These are phyloP conservation scores for Trichaptum fuscoviolaceum DNA, from an alignment of 768 basidiomycete species.

Conservation along the genomic window DNA sequence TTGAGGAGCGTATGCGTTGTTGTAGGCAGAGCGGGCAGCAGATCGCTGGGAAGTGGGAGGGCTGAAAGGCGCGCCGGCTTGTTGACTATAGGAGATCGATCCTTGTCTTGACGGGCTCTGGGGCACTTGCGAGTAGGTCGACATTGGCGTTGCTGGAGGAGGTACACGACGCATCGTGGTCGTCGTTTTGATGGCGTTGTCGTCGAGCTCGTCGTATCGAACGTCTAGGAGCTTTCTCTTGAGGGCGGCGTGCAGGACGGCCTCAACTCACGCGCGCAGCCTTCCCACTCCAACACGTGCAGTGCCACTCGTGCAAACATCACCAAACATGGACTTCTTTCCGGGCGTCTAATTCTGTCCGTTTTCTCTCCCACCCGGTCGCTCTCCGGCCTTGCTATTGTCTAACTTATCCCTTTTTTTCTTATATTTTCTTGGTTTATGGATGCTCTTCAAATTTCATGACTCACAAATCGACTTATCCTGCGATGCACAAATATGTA, in stretches of 20 bases:
- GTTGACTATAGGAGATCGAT: not conserved
- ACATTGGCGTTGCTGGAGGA: not conserved
- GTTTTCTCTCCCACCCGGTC: not conserved
- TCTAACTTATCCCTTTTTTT: not conserved
- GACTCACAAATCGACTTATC: not conserved
- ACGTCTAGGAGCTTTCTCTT: not conserved
- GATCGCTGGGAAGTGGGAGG: constrained; percentile 19
- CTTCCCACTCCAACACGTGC: constrained; percentile 1
- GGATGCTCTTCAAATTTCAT: not conserved
- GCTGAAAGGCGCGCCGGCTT: not conserved
- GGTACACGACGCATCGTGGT: not conserved
- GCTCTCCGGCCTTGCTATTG: not conserved
- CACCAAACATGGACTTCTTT: not conserved
- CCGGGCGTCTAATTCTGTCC: not conserved
- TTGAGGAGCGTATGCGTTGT: constrained; percentile 23
- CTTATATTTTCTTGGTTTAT: not conserved
- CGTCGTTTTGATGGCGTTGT: not conserved
- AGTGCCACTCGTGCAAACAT: not conserved
- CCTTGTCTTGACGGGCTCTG: not conserved
- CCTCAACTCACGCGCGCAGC: not conserved
- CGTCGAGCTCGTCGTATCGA: not conserved
- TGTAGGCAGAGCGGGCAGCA: constrained; percentile 19
- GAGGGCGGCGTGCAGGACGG: not conserved
- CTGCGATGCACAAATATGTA: not conserved
- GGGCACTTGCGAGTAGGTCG: not conserved